Evolutionary conservation across 2,329 filamentous ascomycete genomes (phyloP), one percentile per base, ranked within the genome.

Genomic region (Cladosporium cucumerinum): DNA sequence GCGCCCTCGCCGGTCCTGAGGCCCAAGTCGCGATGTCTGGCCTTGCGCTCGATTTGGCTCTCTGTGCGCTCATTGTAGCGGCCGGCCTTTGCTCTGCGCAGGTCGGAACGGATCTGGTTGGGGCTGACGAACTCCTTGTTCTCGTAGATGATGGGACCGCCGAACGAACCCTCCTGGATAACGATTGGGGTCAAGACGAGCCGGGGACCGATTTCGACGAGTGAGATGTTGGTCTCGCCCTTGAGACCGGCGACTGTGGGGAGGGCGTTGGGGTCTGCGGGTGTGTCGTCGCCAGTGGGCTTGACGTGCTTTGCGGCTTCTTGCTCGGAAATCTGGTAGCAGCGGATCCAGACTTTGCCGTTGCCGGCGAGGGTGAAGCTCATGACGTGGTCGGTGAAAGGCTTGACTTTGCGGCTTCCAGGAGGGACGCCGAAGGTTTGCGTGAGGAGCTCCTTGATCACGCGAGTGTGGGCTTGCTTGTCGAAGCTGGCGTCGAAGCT

Each of bases 91-190:
- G 85, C 83, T 78, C 87, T 82, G 71, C 92, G 84, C 71, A 96
- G 78, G 69, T 98, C 95, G 48, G 92, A 84, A 70, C 95, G 85
- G 69, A 98, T 87, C 80, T 97, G 92, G 85, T 99, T 99, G 11
- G 95, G 95, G 70, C 90, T 95, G 62, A 99, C 91, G 73, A 97
- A 99, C 77, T 97, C 90, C 84, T 92, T 95, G 82, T 98, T 98
- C 83, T 98, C 92, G 80, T 96, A 99, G 74, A 99, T 96, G 69
- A 98, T 92, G 3, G 95, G 94, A 0, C 95, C 95, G 62, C 94
- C 94, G 72, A 99, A 98, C 67, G 91, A 93, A 51, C 92, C 93
- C 77, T 99, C 95, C 72, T 96, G 88, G 70, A 98, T 97, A 65
- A 98, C 88, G 69, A 97, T 97, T 0, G 95, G 94, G 28, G 93